Evolutionary conservation across 2,329 filamentous ascomycete genomes (phyloP).

Genomic region (Clarireedia homoeocarpa): DNA sequence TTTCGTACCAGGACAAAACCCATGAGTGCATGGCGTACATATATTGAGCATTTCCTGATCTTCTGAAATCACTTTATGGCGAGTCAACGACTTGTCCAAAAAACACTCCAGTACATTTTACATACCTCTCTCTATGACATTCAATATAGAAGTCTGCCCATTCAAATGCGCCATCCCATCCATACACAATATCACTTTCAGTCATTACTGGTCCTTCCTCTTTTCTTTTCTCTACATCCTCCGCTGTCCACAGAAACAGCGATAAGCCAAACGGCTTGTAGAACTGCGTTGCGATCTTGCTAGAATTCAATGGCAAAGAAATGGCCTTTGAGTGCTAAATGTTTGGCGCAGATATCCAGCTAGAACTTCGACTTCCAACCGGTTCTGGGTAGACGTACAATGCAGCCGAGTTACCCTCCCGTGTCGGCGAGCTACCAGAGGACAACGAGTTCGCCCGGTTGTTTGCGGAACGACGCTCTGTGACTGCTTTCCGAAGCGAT

Average conservation of each 20-base stretch:
- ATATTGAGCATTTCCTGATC: too few species aligned
- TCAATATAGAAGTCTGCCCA: not conserved
- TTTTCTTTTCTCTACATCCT: not conserved
- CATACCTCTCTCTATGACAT: constrained; percentile 1
- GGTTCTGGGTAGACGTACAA: not conserved
- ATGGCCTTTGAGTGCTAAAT: not conserved
- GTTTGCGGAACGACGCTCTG: not conserved
- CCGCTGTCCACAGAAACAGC: not conserved
- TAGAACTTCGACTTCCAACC: not conserved
- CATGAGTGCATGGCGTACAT: too few species aligned
- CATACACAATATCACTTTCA: constrained; percentile 1
- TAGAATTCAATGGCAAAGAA: not conserved
- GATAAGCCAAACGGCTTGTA: not conserved
- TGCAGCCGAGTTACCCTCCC: not conserved
- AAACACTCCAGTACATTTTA: not conserved
- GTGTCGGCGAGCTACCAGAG: not conserved
- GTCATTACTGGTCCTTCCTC: not conserved
- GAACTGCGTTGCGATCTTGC: not conserved
- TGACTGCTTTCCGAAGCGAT: not conserved
- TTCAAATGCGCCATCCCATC: constrained; percentile 7
- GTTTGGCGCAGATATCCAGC: not conserved
- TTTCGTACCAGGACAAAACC: too few species aligned
- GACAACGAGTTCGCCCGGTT: not conserved
- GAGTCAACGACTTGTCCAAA: not conserved
- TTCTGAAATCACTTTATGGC: too few species aligned